Base-by-base conservation (phyloP, 1,284 basidiomycete genomes). In the Kalmanozyma brasiliensis region DNA sequence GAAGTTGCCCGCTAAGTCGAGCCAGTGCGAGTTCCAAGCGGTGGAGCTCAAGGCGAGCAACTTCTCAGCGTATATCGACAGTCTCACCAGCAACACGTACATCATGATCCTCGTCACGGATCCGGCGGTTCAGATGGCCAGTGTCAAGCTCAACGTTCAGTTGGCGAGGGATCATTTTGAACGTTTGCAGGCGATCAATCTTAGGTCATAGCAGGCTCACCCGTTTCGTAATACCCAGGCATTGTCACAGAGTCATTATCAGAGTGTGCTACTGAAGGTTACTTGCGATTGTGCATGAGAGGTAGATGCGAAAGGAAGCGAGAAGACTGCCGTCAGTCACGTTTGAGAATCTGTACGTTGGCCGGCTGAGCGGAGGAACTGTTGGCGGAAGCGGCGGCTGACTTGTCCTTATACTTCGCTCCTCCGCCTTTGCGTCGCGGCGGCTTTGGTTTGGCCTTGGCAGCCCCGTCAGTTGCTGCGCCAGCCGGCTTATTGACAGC, bases 81-180 rank as follows among this genome's bases (percentile, higher is more conserved):
- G 92, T 74, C 87, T 98, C 84, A 98, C 95, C 13, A 87, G 88
- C 74, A 97, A 95, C 82, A 98, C 95, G 0, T 98, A 94, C 77
- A 90, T 98, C 55, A 86, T 98, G 78, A 87, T 95, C 58, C 87
- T 98, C 32, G 89, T 92, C 10, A 90, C 92, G 61, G 89, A 96
- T 80, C 91, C 91, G 0, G 87, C 89, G 77, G 90, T 95, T 75
- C 90, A 93, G 84, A 89, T 90, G 1, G 90, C 91, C 4, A 91
- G 92, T 2, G 83, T 94, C 66, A 89, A 88, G 81, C 85, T 93
- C 79, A 94, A 94, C 76, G 89, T 94, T 47, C 87, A 89, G 36
- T 86, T 93, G 66, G 91, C 91, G 8, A 86, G 91, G 33, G 86
- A 86, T 51, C 92, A 92, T 79, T 94, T 94, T 62, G 91, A 83